Base-by-base conservation (phyloP, 176 grass and related monocot genomes). In the Triticum timopheevii region DNA sequence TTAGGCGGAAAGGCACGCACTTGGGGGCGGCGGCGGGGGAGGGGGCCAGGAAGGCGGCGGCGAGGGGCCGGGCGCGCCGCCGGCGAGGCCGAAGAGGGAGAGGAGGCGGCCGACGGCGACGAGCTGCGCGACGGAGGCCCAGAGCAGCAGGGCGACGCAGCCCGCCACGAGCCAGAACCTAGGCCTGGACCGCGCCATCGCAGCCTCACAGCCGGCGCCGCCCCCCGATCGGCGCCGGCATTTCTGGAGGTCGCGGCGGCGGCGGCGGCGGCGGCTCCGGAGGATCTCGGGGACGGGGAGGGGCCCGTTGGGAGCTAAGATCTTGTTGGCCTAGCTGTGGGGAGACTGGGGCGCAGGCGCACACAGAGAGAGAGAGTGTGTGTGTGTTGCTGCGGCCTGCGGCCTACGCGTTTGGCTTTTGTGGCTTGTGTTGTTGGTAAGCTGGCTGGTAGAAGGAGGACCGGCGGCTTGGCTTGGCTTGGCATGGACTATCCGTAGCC, bases 121-220 rank as follows among this genome's bases (percentile, higher is more conserved):
- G 23, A 97, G 88, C 90, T 94, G 92, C 59, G 76, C 85, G 77
- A 97, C 62, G 81, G 81, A 94, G 61, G 90, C 90, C 92, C 92
- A 97, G 67, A 97, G 40, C 61, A 97, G 77, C 58, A 97, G 83
- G n/a, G 70, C 90, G 38, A 65, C 84, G 78, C 90, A 97, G 66
- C 15, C 90, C 72, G 92, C 86, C 61, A 94, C 9, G 84, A 97
- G 88, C 86, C 83, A 94, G 74, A 89, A 86, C 90, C 92, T 92
- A 72, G 88, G 72, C 88, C 78, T 88, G 75, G 84, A 87, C 85
- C 95, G 76, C 80, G 78, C 87, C 90, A 95, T 95, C 44, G 76
- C 74, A 3, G 11, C 85, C 85, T 91, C 13, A 91, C 45, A 61
- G 24, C 45, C 76, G 59, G 34, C 61, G 65, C 80, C 80, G 35